phyloP scores from a whole-genome alignment of 495 filamentous ascomycete species.

The Aeminium ludgeri region DNA sequence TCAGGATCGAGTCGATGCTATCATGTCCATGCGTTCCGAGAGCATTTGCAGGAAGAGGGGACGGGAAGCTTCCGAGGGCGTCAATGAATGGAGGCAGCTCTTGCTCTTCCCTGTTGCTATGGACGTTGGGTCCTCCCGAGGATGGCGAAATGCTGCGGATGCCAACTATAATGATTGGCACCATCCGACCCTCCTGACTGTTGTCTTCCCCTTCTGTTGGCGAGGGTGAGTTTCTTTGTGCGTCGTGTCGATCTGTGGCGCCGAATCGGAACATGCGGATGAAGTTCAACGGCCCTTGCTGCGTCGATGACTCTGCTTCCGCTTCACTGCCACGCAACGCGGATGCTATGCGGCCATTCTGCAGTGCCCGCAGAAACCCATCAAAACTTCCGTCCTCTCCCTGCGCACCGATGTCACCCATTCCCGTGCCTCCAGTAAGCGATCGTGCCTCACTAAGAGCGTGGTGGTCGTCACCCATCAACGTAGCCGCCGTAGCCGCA shows the following conservation, averaged over 20 bases:
- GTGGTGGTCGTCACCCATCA: conserved; percentile 29
- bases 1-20: conserved; percentile 23
- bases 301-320: conserved; percentile 18
- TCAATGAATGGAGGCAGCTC: conserved; percentile 44
- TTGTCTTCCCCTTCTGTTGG: conserved; percentile 29
- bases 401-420: conserved; percentile 13
- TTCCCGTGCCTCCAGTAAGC: conserved; percentile 9
- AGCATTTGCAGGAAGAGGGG: conserved; percentile 20
- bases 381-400: conserved; percentile 32
- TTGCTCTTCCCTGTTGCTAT: conserved; percentile 33
- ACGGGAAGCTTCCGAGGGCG: conserved; percentile 35
- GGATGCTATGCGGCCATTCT: conserved; percentile 30
- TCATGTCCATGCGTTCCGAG: conserved; percentile 12
- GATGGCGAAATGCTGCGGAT: conserved; percentile 48
- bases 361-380: conserved; percentile 28
- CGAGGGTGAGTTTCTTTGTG: too few species aligned
- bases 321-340: conserved; percentile 22
- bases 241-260: conserved; percentile 10
- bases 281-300: conserved; percentile 27
- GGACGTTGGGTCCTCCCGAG: conserved; percentile 28
- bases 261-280: conserved; percentile 33
- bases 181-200: conserved; percentile 40
- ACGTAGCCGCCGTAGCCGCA: conserved; percentile 30
- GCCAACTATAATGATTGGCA: conserved; percentile 55
- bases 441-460: conserved; percentile 25